Evolutionary conservation across 345 rosid species (phyloP), one percentile per base, ranked within the genome.

Genomic region (Clausena lansium): DNA sequence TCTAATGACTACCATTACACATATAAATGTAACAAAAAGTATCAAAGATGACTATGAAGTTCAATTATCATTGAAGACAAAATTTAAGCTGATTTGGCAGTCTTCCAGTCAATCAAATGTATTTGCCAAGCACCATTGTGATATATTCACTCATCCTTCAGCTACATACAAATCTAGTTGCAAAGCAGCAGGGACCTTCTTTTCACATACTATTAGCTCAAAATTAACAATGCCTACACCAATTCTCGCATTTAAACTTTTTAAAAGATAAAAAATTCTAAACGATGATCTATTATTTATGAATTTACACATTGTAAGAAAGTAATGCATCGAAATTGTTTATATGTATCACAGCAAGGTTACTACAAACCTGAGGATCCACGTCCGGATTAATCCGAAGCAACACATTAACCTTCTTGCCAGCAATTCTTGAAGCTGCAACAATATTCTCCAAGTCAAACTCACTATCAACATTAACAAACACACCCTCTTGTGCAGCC

Each of bases 371-470:
- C 98, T 94, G 99, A 83, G 98, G 98, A 79, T 97, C 98, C 14
- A 96, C 99, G 76, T 96, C 99, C 2, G 99, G 99, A 84, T 96
- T 96, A 83, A 96, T 96, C 63, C 98, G 97, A 47, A 96, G 98
- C 73, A 96, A 81, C 50, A 96, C 97, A 84, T 94, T 94, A 78
- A 94, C 97, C 88, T 87, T 89, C 83, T 92, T 90, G 62, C 97
- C 97, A 66, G 97, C 87, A 74, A 91, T 87, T 59, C 93, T 89
- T 27, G 99, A 87, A 86, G 98, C 97, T 71, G 88, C 88, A 59
- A 94, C 91, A 75, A 96, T 94, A 64, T 94, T 91, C 59, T 92
- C 94, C 87, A 96, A 83, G 82, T 96, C 99, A 80, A 96, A 96
- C 80, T 94, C 98, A 77, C 98, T 94, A 81, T 96, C 99, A 30